Evolutionary conservation across 2,329 filamentous ascomycete genomes (phyloP), one percentile per base, ranked within the genome.

Genomic region (Ophiosphaerella herpotricha): DNA sequence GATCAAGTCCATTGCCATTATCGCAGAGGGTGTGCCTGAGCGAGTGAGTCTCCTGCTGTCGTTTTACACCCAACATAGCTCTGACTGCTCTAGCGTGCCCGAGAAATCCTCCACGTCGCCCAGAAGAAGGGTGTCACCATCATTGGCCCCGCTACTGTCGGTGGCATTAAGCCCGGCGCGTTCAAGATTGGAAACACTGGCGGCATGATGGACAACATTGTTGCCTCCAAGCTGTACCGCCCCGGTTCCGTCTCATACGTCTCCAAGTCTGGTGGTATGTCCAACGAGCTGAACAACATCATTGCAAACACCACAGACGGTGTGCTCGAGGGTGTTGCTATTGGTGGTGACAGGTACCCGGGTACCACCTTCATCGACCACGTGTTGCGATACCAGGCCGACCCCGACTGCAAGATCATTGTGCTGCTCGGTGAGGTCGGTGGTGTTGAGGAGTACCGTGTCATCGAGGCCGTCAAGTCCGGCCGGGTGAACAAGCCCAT

Each of bases 131-230:
- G 93, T 58, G 89, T 99, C 75, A 97, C 92, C 78, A 99, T 99
- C 77, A 97, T 99, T 73, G 94, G 94, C 61, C 94, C 94, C 60
- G 94, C 94, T 68, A 99, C 94, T 48, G 94, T 99, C 58, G 94
- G 94, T 85, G 94, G 94, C 72, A 97, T 99, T 82, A 99, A 97
- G 86, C 94, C 94, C 57, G 94, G 94, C 77, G 90, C 90, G 76
- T 99, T 93, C 89, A 99, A 97, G 86, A 99, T 99, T 63, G 94
- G 94, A 77, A 99, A 99, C 85, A 99, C 94, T 70, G 94, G 94
- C 85, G 94, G 94, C 79, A 99, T 99, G 94, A 99, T 99, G 94
- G 94, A 99, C 85, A 99, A 99, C 86, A 99, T 99, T 71, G 94
- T 99, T 60, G 91, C 94, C 67, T 97, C 94, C 76, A 99, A 99